Conservation (phyloP, 192 early-diverging fungal species). For the Gaertneriomyces semiglobifer region DNA sequence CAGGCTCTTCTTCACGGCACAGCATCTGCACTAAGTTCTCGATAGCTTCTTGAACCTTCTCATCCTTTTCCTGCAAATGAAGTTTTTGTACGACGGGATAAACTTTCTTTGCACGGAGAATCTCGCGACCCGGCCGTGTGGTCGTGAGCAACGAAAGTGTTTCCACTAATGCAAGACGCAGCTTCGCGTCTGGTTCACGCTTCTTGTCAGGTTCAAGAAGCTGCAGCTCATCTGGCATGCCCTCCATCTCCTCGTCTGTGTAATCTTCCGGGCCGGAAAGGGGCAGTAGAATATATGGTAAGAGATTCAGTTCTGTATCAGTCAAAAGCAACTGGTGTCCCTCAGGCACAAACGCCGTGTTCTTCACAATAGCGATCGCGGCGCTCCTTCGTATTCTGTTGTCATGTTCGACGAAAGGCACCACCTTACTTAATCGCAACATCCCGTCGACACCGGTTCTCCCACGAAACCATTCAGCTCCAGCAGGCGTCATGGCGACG, state of each 20-base stretch:
- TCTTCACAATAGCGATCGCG: slow-evolving; percentile 82
- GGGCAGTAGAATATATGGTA: slow-evolving; percentile 86
- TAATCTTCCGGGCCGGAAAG: slow-evolving; percentile 90
- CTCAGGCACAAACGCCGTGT: slow-evolving; percentile 71
- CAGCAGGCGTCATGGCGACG: slow-evolving; percentile 50
- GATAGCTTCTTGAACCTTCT: slow-evolving; percentile 64
- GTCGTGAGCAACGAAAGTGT: slow-evolving; percentile 72
- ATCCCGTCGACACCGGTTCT: slow-evolving; percentile 60
- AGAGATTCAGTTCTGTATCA: slow-evolving; percentile 68
- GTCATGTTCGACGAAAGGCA: slow-evolving; percentile 79
- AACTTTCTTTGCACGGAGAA: slow-evolving; percentile 72
- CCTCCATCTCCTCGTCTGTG: slow-evolving; percentile 89
- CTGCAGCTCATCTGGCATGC: slow-evolving; percentile 90
- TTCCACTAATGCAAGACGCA: slow-evolving; percentile 76
- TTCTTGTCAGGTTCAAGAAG: slow-evolving; percentile 76
- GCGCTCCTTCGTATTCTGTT: slow-evolving; percentile 88
- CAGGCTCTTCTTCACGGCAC: slow-evolving; percentile 42
- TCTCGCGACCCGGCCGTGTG: slow-evolving; percentile 73
- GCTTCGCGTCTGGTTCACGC: slow-evolving; percentile 73
- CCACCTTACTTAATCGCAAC: slow-evolving; percentile 77
- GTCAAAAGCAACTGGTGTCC: slow-evolving; percentile 65
- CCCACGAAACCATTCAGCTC: slow-evolving; percentile 64
- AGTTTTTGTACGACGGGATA: slow-evolving; percentile 84
- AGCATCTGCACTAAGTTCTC: slow-evolving; percentile 82
- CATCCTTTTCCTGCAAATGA: slow-evolving; percentile 73